Evolutionary conservation across 2,329 filamentous ascomycete species (phyloP).

Genomic region (Venturia aucupariae): DNA sequence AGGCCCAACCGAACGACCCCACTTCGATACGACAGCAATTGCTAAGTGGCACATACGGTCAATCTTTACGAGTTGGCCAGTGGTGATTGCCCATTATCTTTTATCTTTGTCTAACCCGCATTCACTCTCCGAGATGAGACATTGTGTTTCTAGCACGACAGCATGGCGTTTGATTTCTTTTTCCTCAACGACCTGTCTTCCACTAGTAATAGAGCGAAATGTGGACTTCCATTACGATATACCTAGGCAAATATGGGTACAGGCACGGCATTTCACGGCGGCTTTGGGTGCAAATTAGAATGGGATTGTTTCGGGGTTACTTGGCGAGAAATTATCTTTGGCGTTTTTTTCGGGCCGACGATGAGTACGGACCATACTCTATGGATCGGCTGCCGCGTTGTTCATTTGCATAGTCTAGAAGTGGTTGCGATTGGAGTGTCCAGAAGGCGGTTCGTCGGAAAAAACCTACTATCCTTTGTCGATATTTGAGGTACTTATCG

Average conservation of each 20-base stretch:
- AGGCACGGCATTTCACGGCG: background rate
- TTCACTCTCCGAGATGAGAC: background rate
- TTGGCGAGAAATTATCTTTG: background rate
- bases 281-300: background rate
- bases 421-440: background rate
- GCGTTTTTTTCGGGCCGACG: background rate
- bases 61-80: conserved; percentile 46
- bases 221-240: conserved; percentile 16
- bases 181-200: background rate
- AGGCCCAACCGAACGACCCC: conserved; percentile 25
- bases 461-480: no score
- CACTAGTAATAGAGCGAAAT: background rate
- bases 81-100: conserved; percentile 32
- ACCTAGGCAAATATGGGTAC: background rate
- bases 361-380: background rate
- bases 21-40: conserved; percentile 42
- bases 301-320: background rate
- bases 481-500: no score
- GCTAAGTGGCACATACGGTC: conserved; percentile 30
- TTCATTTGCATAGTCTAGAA: background rate
- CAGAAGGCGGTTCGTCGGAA: background rate
- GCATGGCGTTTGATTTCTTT: background rate
- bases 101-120: background rate
- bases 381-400: no score
- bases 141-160: background rate